A percentile compares a stretch with the other conserved stretches of the same genome.
Conservation (phyloP, 2,329 filamentous ascomycete genomes). For the Sporothrix mexicana region DNA sequence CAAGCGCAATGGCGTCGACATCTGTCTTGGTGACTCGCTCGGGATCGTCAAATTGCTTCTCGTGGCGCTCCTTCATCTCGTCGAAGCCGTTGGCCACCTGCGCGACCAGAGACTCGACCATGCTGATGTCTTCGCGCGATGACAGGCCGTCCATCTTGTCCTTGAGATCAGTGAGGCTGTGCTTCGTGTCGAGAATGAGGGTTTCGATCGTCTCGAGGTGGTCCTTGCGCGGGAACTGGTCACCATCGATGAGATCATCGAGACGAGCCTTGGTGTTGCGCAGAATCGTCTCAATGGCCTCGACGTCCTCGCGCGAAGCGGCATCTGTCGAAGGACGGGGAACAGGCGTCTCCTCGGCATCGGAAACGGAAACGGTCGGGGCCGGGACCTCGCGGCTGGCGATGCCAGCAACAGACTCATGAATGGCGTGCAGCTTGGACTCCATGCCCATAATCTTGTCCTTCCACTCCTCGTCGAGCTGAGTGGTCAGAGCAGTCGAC, state of each 20-base stretch:
- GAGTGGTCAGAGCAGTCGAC: constrained; percentile 12
- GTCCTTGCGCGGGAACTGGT: constrained; percentile 71
- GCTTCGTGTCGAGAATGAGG: constrained; percentile 73
- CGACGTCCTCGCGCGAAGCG: constrained; percentile 80
- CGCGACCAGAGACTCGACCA: constrained; percentile 77
- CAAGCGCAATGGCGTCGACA: constrained; percentile 77
- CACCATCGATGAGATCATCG: constrained; percentile 77
- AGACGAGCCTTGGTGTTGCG: constrained; percentile 87
- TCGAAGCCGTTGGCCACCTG: constrained; percentile 78
- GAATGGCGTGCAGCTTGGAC: constrained; percentile 52
- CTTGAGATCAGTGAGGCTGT: constrained; percentile 62
- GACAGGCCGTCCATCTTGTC: constrained; percentile 54
- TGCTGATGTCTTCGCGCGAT: constrained; percentile 74
- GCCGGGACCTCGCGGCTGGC: constrained; percentile 29
- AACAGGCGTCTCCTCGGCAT: constrained; percentile 38
- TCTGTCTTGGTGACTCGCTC: constrained; percentile 80
- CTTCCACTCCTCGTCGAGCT: constrained; percentile 38
- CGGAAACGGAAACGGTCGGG: constrained; percentile 10
- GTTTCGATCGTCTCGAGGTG: constrained; percentile 70
- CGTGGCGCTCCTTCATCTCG: constrained; percentile 68
- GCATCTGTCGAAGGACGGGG: constrained; percentile 48
- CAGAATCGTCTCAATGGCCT: constrained; percentile 88
- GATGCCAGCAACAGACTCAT: constrained; percentile 40
- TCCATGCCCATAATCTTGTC: constrained; percentile 52
- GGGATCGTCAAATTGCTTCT: constrained; percentile 60